phyloP scores from a whole-genome alignment of 768 basidiomycete genomes.

The Obba rivulosa region DNA sequence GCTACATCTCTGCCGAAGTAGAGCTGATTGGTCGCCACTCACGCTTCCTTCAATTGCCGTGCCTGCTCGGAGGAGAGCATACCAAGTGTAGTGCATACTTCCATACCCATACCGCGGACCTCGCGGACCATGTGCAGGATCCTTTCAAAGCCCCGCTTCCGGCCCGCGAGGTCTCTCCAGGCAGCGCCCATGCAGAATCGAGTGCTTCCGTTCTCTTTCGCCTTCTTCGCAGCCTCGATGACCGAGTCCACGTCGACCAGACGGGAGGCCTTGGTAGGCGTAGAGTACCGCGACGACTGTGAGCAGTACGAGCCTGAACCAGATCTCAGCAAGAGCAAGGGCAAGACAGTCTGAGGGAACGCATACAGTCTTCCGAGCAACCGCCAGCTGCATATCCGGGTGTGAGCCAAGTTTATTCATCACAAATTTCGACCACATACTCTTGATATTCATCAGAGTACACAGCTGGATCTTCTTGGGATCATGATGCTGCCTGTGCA shows the following conservation, averaged over 20 bases:
- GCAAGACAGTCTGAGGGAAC: conserved; percentile 2
- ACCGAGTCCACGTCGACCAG: conserved; percentile 90
- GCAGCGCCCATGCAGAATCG: conserved; percentile 99
- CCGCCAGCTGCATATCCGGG: conserved; percentile 67
- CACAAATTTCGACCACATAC: conserved; percentile 38
- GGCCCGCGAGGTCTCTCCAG: conserved; percentile 91
- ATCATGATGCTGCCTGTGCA: conserved; percentile 86
- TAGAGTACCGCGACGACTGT: conserved; percentile 91
- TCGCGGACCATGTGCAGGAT: conserved; percentile 90
- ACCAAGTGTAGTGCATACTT: conserved; percentile 97
- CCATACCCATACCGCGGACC: conserved; percentile 95
- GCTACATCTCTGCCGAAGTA: neutral
- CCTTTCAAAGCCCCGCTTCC: conserved; percentile 89
- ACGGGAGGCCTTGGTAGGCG: conserved; percentile 82
- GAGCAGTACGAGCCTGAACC: conserved; percentile 89
- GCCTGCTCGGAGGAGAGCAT: conserved; percentile 97
- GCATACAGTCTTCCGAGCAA: conserved; percentile 90
- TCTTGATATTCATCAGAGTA: conserved; percentile 98
- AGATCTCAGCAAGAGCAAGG: conserved; percentile 8
- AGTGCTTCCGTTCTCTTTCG: conserved; percentile 95
- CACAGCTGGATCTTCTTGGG: conserved; percentile 91
- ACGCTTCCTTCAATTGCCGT: conserved; percentile 88
- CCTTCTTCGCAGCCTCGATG: conserved; percentile 85
- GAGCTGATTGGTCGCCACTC: conserved; percentile 23
- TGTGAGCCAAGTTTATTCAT: neutral